phyloP scores from a whole-genome alignment of 768 basidiomycete species.

The Boletus huronensis region DNA sequence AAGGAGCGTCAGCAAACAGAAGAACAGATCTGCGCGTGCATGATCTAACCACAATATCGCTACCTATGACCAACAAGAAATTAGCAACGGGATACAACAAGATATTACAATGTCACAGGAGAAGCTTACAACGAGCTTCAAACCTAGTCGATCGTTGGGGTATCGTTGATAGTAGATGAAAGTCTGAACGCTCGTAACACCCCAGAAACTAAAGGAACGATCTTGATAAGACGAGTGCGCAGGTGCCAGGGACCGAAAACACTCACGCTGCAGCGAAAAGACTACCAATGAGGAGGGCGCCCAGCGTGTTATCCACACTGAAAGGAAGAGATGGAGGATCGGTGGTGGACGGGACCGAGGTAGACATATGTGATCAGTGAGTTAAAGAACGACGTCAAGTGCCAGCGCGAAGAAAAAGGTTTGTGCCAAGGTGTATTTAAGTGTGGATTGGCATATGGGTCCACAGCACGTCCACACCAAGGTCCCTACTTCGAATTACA shows the following conservation, averaged over 20 bases:
- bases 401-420: neutral
- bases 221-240: neutral
- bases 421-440: neutral
- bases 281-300: conserved; percentile 52
- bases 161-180: conserved; percentile 46
- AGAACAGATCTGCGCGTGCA: neutral
- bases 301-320: conserved; percentile 44
- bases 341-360: neutral
- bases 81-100: conserved; percentile 26
- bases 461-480: neutral
- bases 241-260: neutral
- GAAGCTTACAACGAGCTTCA: conserved; percentile 39
- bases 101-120: neutral
- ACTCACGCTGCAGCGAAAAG: conserved; percentile 52
- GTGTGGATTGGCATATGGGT: neutral
- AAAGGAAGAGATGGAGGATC: conserved; percentile 22
- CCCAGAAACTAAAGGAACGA: conserved; percentile 46
- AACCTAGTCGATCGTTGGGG: conserved; percentile 30
- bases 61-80: conserved; percentile 33
- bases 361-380: conserved; percentile 7
- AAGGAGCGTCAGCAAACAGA: neutral
- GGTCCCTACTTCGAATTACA: neutral
- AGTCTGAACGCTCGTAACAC: conserved; percentile 52
- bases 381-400: neutral
- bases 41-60: conserved; percentile 14